These are phyloP conservation scores for Phaffia australis DNA, from an alignment of 768 basidiomycete species.

Conservation along the genomic window DNA sequence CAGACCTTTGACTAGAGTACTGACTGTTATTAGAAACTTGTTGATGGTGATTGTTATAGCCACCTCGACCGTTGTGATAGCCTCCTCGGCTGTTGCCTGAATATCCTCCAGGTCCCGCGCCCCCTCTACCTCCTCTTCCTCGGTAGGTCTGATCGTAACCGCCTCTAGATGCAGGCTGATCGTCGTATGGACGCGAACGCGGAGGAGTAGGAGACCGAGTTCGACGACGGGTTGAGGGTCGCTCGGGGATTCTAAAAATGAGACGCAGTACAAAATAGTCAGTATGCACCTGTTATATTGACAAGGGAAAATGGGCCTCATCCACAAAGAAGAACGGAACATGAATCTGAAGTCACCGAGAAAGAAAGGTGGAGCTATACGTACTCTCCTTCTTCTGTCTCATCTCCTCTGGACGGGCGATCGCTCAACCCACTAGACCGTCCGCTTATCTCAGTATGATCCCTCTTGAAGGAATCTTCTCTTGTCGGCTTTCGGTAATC, in stretches of 20 bases:
- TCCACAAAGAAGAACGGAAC: not conserved
- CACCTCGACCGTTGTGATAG: slow-evolving; percentile 4
- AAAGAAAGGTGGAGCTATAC: not conserved
- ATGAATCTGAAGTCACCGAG: not conserved
- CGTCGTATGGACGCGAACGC: not conserved
- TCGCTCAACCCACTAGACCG: not conserved
- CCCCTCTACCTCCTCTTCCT: slow-evolving; percentile 3
- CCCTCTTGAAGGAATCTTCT: slow-evolving; percentile 2
- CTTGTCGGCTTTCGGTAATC: not conserved
- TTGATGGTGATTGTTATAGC: slow-evolving; percentile 6
- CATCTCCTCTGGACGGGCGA: not conserved
- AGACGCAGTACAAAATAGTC: not conserved
- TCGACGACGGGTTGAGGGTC: not conserved
- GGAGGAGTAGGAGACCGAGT: slow-evolving; percentile 8
- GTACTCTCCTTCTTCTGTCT: slow-evolving; percentile 9
- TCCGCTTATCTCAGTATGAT: not conserved
- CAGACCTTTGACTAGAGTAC: slow-evolving; percentile 10
- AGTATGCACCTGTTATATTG: not conserved
- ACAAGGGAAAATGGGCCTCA: slow-evolving; percentile 2
- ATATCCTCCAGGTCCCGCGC: not conserved
- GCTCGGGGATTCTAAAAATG: not conserved
- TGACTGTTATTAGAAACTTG: not conserved
- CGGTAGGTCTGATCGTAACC: not conserved
- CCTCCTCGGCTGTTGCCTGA: slow-evolving; percentile 7
- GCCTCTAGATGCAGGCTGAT: slow-evolving; percentile 7